A percentile compares a stretch with the other conserved stretches of the same genome.
phyloP scores from a whole-genome alignment of 345 rosid genomes.

The Boechera divaricarpa region DNA sequence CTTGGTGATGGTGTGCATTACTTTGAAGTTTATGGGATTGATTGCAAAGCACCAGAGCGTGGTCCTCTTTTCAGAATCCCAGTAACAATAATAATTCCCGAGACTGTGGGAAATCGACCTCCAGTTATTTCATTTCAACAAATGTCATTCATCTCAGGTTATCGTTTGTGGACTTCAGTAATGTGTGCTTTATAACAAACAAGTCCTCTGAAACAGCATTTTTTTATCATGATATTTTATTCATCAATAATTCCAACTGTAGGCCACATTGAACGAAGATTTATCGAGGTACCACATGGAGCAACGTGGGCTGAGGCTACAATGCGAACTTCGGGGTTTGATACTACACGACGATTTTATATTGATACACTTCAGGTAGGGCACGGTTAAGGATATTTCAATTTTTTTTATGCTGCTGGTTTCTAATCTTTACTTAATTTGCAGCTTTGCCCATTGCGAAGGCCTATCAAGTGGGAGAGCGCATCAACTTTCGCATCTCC shows the following conservation, averaged over 20 bases:
- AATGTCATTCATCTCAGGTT: constrained; percentile 93
- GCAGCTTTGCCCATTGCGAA: constrained; percentile 90
- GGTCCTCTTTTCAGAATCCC: constrained; percentile 94
- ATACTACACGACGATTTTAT: constrained; percentile 82
- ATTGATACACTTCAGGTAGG: constrained; percentile 90
- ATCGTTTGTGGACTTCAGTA: constrained; percentile 24
- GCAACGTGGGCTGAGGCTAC: constrained; percentile 98
- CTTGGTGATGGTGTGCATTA: constrained; percentile 85
- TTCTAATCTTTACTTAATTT: constrained; percentile 45
- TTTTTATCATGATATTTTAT: constrained; percentile 17
- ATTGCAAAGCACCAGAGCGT: constrained; percentile 93
- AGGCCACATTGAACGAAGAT: constrained; percentile 96
- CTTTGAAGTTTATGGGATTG: constrained; percentile 89
- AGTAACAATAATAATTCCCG: constrained; percentile 83
- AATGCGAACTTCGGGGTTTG: constrained; percentile 81
- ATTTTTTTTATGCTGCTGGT: constrained; percentile 21
- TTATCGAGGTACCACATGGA: constrained; percentile 82
- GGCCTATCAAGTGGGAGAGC: constrained; percentile 93
- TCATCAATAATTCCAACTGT: constrained; percentile 36
- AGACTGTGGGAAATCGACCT: constrained; percentile 60
- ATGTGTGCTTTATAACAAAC: constrained; percentile 27
- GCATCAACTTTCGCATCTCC: constrained; percentile 81
- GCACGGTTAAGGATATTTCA: constrained; percentile 23
- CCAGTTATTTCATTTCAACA: constrained; percentile 69
- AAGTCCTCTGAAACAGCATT: constrained; percentile 10